Base-by-base conservation (phyloP, 2,329 filamentous ascomycete genomes). In the Epichloe gansuensis region DNA sequence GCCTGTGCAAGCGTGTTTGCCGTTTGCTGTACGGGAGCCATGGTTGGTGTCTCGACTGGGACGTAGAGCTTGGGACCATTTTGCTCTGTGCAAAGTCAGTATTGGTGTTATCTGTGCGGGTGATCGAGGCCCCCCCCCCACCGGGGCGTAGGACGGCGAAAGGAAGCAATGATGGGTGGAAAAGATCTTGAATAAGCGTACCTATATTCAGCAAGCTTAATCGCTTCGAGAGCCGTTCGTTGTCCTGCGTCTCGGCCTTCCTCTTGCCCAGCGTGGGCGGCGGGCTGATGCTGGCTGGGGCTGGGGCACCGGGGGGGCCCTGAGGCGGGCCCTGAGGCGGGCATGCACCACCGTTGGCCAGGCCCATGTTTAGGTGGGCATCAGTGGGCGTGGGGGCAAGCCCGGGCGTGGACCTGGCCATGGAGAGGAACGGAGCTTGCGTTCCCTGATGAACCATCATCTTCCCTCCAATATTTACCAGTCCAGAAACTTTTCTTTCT, bases 131-230 rank as follows among this genome's bases (percentile, higher is more conserved):
- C 8, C 3, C 9, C 8, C 17, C 17, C 17, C 17, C 17, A 1
- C 17, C 17, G 27, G 27, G 27, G 7, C 8, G 21, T 36, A 9
- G 44, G 49, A 46, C 45, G 31, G 43, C 39, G 50, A 54, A 23
- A 5, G 13, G 38, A 43, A 43, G 11, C 15, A 7, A 27, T 21
- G 17, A 21, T 21, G 17, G 17, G 17, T 21, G 17, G 17, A 21
- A 21, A 21, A 7, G 34, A 27, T 40, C 17, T 13, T 13, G 23
- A 21, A 2, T 21, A 21, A 5, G 45, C 47, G 21, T 80, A 93
- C 89, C 86, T 57, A 96, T 71, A 65, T 90, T 89, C 51, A 96
- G 76, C 49, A 87, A 73, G 64, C 88, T 87, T 66, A 96, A 76
- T 57, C 85, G 79, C 72, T 96, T 96, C 46, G 85, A 85, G 57